These are phyloP conservation scores for Metroxylon sagu DNA, from an alignment of 176 grass and related monocot genomes.

Conservation along the genomic window DNA sequence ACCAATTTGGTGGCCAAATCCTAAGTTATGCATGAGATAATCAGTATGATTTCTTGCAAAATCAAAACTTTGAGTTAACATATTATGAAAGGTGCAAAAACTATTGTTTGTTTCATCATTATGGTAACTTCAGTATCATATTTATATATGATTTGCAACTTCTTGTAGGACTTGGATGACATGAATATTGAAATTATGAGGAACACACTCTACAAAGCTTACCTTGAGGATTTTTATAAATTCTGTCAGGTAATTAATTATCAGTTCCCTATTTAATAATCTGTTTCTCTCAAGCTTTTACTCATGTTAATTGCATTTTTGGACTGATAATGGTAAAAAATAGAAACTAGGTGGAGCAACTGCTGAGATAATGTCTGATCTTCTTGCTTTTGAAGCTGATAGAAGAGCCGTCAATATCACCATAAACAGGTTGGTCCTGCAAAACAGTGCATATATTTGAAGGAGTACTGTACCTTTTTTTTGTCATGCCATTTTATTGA, in stretches of 20 bases:
- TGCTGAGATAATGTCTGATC: constrained; percentile 93
- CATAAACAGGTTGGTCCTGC: constrained; percentile 58
- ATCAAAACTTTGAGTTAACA: no score
- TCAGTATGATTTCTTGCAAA: no score
- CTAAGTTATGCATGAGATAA: no score
- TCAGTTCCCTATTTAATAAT: no score
- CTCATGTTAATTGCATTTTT: constrained; percentile 9
- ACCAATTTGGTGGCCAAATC: constrained; percentile 5
- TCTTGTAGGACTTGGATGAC: constrained; percentile 92
- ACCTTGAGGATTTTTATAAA: constrained; percentile 96
- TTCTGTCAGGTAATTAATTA: constrained; percentile 62
- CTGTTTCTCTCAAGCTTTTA: no score
- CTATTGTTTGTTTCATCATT: no score
- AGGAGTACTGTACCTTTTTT: neutral
- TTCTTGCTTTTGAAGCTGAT: constrained; percentile 95
- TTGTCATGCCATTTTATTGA: no score
- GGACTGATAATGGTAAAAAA: constrained; percentile 16
- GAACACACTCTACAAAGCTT: constrained; percentile 99
- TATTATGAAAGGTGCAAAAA: no score
- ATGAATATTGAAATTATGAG: constrained; percentile 99
- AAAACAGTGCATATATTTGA: constrained; percentile 1
- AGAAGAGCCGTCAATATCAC: constrained; percentile 98
- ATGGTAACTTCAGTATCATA: no score
- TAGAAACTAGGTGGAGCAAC: constrained; percentile 98
- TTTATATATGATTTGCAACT: neutral